These are phyloP conservation scores for Spathaspora jeffriesii DNA, from an alignment of 1,139 yeast species.

Conservation along the genomic window DNA sequence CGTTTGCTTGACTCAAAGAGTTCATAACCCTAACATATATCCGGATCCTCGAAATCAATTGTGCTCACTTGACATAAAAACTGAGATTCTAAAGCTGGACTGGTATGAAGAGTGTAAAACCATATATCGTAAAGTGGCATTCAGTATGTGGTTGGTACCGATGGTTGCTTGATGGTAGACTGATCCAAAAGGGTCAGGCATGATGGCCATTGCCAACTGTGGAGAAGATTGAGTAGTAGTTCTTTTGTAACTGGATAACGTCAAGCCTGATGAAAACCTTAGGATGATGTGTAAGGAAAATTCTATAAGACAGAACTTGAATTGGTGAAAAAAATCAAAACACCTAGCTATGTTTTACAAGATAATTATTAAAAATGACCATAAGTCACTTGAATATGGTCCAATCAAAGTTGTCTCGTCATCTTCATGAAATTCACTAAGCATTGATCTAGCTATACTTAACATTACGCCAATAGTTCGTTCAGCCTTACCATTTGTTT, in stretches of 20 bases:
- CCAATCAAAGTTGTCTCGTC: too few relatives aligned
- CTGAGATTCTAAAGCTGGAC: background rate
- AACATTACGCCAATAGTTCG: background rate
- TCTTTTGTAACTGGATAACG: background rate
- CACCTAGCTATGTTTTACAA: too few relatives aligned
- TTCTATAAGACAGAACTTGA: background rate
- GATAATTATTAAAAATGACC: too few relatives aligned
- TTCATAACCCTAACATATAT: background rate
- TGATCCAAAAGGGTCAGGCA: background rate
- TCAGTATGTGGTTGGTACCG: background rate
- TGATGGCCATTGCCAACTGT: background rate
- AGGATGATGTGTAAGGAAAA: background rate
- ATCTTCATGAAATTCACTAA: too few relatives aligned
- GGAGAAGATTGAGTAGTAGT: background rate
- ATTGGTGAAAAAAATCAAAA: background rate
- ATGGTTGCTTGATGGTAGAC: background rate
- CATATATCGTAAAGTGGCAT: background rate
- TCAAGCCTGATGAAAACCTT: background rate
- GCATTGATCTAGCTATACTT: background rate
- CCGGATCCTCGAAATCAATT: background rate
- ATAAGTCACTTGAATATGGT: too few relatives aligned
- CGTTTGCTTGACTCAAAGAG: background rate
- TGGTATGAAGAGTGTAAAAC: background rate
- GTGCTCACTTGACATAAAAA: background rate
- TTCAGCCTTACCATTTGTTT: conserved; percentile 2